Conservation (phyloP, 2,329 filamentous ascomycete species). For the Stachybotrys chlorohalonatus region DNA sequence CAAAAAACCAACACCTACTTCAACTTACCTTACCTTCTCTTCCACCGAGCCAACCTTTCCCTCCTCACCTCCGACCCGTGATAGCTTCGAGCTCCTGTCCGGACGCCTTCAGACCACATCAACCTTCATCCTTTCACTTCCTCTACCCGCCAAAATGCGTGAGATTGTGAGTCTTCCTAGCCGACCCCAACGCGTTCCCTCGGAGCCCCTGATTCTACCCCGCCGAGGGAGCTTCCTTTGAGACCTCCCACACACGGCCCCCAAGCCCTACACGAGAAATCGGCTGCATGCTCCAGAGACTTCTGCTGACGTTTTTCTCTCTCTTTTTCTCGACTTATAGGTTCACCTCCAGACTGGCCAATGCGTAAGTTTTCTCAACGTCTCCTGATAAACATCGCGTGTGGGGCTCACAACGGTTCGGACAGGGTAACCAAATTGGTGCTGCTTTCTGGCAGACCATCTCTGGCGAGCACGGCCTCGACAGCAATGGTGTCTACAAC, state of each 20-base stretch:
- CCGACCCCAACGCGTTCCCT: conserved; percentile 29
- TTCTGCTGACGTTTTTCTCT: conserved; percentile 46
- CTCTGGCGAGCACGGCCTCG: conserved; percentile 89
- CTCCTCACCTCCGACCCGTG: conserved; percentile 16
- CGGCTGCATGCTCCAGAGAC: conserved; percentile 5
- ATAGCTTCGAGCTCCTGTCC: conserved; percentile 22
- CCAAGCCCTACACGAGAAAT: conserved; percentile 3
- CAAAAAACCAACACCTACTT: conserved; percentile 26
- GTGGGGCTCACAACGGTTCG: conserved; percentile 26
- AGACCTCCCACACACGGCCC: conserved; percentile 3
- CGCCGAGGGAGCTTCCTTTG: conserved; percentile 16
- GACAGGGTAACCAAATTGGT: conserved; percentile 99
- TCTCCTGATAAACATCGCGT: conserved; percentile 1
- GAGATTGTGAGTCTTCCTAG: conserved; percentile 51
- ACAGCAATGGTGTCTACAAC: conserved; percentile 97
- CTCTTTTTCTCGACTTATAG: conserved; percentile 49
- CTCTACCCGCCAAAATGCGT: conserved; percentile 46
- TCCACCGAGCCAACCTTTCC: conserved; percentile 10
- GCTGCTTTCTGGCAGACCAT: conserved; percentile 97
- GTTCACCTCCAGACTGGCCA: conserved; percentile 99
- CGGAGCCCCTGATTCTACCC: conserved; percentile 27
- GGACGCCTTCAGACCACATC: conserved; percentile 11
- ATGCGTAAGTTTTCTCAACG: conserved; percentile 58
- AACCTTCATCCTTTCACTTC: conserved; percentile 14
- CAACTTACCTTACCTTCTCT: conserved; percentile 3